phyloP scores from a whole-genome alignment of 129 eudicot species.

The Ambrosia artemisiifolia region DNA sequence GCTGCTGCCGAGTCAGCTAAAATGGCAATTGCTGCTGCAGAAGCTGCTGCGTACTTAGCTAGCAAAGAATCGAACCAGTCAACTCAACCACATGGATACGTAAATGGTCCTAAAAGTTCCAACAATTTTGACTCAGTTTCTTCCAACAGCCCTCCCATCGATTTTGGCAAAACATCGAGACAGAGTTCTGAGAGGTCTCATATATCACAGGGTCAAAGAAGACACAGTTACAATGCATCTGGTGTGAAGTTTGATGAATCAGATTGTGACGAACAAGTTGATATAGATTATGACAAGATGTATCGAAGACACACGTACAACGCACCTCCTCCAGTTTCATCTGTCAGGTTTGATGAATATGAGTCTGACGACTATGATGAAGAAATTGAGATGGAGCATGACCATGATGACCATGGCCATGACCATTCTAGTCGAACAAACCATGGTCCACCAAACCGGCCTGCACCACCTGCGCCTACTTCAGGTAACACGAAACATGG shows the following conservation, averaged over 20 bases:
- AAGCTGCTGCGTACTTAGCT: slow-evolving; percentile 80
- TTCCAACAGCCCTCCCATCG: slow-evolving; percentile 19
- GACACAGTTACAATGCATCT: slow-evolving; percentile 68
- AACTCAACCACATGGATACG: slow-evolving; percentile 26
- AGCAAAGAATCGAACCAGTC: slow-evolving; percentile 39
- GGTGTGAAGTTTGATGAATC: slow-evolving; percentile 74
- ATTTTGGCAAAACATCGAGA: slow-evolving; percentile 13
- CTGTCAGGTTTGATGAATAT: slow-evolving; percentile 71
- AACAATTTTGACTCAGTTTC: slow-evolving; percentile 9
- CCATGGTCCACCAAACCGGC: slow-evolving; percentile 53
- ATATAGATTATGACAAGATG: slow-evolving; percentile 31
- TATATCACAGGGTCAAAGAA: slow-evolving; percentile 30
- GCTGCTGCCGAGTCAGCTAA: slow-evolving; percentile 93
- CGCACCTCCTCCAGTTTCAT: slow-evolving; percentile 40
- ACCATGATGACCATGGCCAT: not conserved
- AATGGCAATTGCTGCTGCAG: slow-evolving; percentile 89
- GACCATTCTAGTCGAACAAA: slow-evolving; percentile 23
- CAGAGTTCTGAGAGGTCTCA: slow-evolving; percentile 33
- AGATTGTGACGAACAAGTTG: slow-evolving; percentile 45
- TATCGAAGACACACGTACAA: slow-evolving; percentile 64
- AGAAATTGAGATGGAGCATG: slow-evolving; percentile 53
- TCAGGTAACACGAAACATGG: slow-evolving; percentile 24
- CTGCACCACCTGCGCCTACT: slow-evolving; percentile 55
- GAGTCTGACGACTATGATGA: slow-evolving; percentile 65
- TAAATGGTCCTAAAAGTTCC: slow-evolving; percentile 5